Conservation (phyloP, 208 protist genomes). For the Crithidia fasciculata region DNA sequence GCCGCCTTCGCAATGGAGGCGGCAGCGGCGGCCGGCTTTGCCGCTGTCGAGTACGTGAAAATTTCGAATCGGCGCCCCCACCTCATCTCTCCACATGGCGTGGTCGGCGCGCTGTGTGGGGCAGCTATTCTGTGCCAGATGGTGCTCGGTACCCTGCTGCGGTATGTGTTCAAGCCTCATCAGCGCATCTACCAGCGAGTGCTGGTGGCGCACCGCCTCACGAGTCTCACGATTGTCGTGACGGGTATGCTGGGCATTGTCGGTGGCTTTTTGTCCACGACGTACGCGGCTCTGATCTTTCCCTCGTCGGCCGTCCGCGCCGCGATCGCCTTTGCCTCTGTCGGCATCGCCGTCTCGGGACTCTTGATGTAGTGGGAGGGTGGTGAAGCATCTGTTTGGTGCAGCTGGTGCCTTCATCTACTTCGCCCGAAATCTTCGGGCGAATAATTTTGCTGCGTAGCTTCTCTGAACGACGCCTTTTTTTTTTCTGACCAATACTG, state of each 20-base stretch:
- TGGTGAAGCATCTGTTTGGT: neutral
- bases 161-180: constrained; percentile 27
- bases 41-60: constrained; percentile 65
- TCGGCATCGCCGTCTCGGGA: constrained; percentile 8
- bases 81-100: constrained; percentile 48
- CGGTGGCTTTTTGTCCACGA: constrained; percentile 36
- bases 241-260: constrained; percentile 34
- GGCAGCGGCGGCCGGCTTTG: constrained; percentile 43
- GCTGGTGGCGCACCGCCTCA: constrained; percentile 25
- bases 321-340: constrained; percentile 3
- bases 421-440: no score
- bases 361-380: neutral
- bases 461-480: no score
- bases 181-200: constrained; percentile 3
- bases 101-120: constrained; percentile 43
- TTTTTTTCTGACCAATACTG: neutral
- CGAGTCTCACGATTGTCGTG: constrained; percentile 28
- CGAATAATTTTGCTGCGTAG: no score
- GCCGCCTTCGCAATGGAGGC: constrained; percentile 47
- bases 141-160: constrained; percentile 30
- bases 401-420: neutral
- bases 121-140: constrained; percentile 40
- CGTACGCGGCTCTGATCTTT: constrained; percentile 32
- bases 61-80: constrained; percentile 41
- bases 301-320: constrained; percentile 23